Conservation (phyloP, 116 monocot species). For the Cymodocea nodosa region DNA sequence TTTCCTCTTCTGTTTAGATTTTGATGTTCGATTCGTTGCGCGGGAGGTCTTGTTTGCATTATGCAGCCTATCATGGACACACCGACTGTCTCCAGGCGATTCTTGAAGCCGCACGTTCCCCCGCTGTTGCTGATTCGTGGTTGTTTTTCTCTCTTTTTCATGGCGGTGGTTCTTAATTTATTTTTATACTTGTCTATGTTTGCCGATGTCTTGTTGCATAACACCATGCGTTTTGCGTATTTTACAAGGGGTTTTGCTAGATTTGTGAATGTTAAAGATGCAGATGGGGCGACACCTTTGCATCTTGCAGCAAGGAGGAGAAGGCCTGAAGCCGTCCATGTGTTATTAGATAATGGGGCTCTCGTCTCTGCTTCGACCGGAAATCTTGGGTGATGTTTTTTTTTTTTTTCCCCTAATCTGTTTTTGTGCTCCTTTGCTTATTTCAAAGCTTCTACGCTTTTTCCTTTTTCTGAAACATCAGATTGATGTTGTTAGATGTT, state of each 20-base stretch:
- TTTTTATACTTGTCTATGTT: conserved; percentile 2
- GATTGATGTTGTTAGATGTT: not conserved
- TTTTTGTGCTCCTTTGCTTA: not conserved
- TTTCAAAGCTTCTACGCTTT: not conserved
- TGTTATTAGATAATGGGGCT: conserved; percentile 64
- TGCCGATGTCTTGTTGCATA: not conserved
- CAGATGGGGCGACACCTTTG: conserved; percentile 66
- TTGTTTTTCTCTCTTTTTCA: conserved; percentile 8
- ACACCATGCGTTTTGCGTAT: not conserved
- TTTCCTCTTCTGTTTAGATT: conserved; percentile 31
- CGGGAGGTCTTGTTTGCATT: conserved; percentile 74
- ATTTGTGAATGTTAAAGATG: conserved; percentile 90
- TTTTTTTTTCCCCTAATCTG: not conserved
- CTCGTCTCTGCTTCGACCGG: conserved; percentile 62
- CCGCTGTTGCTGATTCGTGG: conserved; percentile 66
- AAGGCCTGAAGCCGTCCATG: conserved; percentile 38
- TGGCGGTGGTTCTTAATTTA: not conserved
- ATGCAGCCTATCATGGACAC: conserved; percentile 76
- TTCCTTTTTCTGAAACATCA: not conserved
- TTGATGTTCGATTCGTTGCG: conserved; percentile 85
- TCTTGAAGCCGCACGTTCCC: conserved; percentile 43
- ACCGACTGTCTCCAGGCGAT: conserved; percentile 62
- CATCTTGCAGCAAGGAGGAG: conserved; percentile 82
- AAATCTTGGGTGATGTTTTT: conserved; percentile 31
- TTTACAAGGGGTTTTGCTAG: conserved; percentile 71